Percentiles rank a stretch among this genome's conserved stretches.
phyloP scores from a whole-genome alignment of 2,329 filamentous ascomycete species.

The Epichloe coenophiala region DNA sequence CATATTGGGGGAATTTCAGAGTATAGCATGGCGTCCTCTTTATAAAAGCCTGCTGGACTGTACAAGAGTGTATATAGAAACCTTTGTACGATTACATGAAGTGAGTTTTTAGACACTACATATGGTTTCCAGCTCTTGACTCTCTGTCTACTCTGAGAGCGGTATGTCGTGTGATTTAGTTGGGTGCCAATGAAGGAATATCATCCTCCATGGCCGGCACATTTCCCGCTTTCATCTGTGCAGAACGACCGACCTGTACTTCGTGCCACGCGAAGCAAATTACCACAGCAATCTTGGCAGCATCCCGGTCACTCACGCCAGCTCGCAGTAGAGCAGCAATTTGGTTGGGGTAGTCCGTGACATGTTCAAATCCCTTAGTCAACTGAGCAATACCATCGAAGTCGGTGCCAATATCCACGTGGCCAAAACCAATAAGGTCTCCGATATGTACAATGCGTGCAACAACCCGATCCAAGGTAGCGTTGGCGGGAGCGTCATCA shows the following conservation, averaged over 20 bases:
- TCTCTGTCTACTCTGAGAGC: neutral
- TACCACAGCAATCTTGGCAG: slow-evolving; percentile 61
- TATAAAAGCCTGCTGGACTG: slow-evolving; percentile 5
- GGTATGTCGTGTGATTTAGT: neutral
- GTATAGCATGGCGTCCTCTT: neutral
- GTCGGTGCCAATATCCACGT: slow-evolving; percentile 81
- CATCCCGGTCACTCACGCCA: slow-evolving; percentile 63
- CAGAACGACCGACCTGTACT: slow-evolving; percentile 58
- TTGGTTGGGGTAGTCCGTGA: slow-evolving; percentile 68
- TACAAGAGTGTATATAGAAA: slow-evolving; percentile 20
- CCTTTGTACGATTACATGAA: slow-evolving; percentile 14
- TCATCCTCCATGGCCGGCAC: slow-evolving; percentile 38
- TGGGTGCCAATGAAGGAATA: neutral
- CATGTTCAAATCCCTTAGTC: slow-evolving; percentile 69
- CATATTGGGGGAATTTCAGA: neutral
- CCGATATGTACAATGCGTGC: slow-evolving; percentile 76
- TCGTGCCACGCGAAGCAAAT: slow-evolving; percentile 73
- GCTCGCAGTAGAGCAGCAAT: slow-evolving; percentile 60
- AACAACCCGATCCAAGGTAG: slow-evolving; percentile 64
- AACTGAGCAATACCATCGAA: slow-evolving; percentile 64
- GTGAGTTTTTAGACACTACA: neutral
- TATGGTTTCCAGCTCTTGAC: neutral
- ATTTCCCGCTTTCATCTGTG: slow-evolving; percentile 46
- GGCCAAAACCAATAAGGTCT: slow-evolving; percentile 67
- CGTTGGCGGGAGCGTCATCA: slow-evolving; percentile 50